Percentiles rank a stretch among this genome's conserved stretches.
phyloP scores from a whole-genome alignment of 805 yeast genomes.

The Saturnispora sanitii region DNA sequence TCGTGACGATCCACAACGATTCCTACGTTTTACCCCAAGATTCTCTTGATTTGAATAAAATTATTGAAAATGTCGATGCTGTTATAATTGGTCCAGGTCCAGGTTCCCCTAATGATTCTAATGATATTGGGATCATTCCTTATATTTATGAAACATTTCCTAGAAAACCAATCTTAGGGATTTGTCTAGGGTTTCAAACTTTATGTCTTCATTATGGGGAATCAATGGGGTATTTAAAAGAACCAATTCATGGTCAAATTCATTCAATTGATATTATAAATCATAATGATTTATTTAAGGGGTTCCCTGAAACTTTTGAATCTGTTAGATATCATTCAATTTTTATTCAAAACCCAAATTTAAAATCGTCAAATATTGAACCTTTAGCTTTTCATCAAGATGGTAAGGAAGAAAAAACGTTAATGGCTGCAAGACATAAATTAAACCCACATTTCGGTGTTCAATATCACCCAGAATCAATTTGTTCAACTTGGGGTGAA shows the following conservation, averaged over 20 bases:
- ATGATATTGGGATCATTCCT: constrained; percentile 68
- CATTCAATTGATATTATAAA: constrained; percentile 33
- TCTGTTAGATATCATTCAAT: constrained; percentile 89
- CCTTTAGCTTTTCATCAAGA: constrained; percentile 51
- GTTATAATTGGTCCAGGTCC: constrained; percentile 96
- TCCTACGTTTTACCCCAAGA: constrained; percentile 29
- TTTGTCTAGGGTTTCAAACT: constrained; percentile 89
- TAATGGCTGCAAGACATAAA: constrained; percentile 74
- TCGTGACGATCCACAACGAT: constrained; percentile 56
- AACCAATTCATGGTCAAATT: constrained; percentile 81
- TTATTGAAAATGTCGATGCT: constrained; percentile 53
- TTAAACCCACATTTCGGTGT: constrained; percentile 76
- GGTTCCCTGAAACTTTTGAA: constrained; percentile 36
- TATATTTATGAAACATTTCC: constrained; percentile 34
- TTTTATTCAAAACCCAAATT: constrained; percentile 29
- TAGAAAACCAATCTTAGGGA: constrained; percentile 68
- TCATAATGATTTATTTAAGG: constrained; percentile 31
- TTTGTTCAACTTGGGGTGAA: constrained; percentile 66
- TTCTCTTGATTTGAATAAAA: constrained; percentile 29
- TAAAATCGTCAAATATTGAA: constrained; percentile 24
- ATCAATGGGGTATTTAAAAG: constrained; percentile 38
- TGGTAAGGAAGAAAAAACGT: constrained; percentile 31
- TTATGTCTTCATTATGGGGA: constrained; percentile 55
- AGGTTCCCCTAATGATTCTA: constrained; percentile 61
- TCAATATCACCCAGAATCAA: constrained; percentile 95